A percentile compares a stretch with the other conserved stretches of the same genome.
Evolutionary conservation across 257 asterid genomes (phyloP).

Genomic region (Mitragyna speciosa): DNA sequence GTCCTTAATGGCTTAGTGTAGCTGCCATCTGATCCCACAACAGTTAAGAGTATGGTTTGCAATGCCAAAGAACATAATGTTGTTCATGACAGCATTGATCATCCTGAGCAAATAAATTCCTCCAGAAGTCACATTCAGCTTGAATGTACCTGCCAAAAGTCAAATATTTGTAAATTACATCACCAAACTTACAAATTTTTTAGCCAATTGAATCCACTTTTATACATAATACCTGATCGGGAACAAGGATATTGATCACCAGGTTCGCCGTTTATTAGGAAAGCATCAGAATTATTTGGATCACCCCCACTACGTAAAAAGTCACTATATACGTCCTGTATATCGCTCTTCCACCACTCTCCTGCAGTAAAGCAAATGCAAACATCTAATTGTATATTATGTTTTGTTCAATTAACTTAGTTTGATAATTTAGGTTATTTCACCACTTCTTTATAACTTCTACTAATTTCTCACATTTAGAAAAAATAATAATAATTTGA

Average conservation of each 20-base stretch:
- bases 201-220: too few relatives aligned
- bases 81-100: slow-evolving; percentile 20
- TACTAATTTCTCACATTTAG: too few relatives aligned
- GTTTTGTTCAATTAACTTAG: too few relatives aligned
- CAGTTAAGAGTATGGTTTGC: slow-evolving; percentile 25
- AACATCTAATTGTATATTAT: too few relatives aligned
- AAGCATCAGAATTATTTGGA: slow-evolving; percentile 48
- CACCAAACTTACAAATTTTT: too few relatives aligned
- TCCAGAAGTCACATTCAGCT: slow-evolving; percentile 5
- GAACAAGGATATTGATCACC: slow-evolving; percentile 54
- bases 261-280: slow-evolving; percentile 58
- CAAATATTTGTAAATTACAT: too few relatives aligned
- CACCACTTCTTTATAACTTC: too few relatives aligned
- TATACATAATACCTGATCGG: slow-evolving; percentile 25
- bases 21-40: slow-evolving; percentile 28
- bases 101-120: slow-evolving; percentile 25
- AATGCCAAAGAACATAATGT: slow-evolving; percentile 16
- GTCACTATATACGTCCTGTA: slow-evolving; percentile 37
- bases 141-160: background rate
- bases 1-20: slow-evolving; percentile 24
- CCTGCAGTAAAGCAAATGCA: background rate
- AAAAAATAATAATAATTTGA: too few relatives aligned
- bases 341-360: slow-evolving; percentile 18
- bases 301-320: slow-evolving; percentile 40
- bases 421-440: too few relatives aligned